Evolutionary conservation across 2,329 filamentous ascomycete genomes (phyloP).

Genomic region (Davidsoniella neocaledoniae): DNA sequence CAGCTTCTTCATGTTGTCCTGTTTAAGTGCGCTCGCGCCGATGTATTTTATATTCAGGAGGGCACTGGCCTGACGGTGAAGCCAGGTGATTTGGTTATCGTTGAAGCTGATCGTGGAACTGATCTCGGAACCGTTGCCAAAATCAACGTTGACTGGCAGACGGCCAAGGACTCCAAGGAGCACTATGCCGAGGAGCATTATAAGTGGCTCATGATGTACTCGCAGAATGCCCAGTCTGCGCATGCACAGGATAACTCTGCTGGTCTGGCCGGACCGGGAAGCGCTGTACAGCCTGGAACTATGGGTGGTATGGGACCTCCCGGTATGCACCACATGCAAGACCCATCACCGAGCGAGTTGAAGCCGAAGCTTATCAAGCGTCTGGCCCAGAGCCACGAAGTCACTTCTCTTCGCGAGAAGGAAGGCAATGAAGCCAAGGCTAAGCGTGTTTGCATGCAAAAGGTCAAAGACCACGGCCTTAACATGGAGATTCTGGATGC

Average conservation of each 20-base stretch:
- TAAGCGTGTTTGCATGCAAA: conserved; percentile 90
- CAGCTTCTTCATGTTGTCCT: conserved; percentile 75
- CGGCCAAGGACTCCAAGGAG: conserved; percentile 77
- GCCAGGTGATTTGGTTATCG: conserved; percentile 85
- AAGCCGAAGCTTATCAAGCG: conserved; percentile 96
- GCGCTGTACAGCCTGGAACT: conserved; percentile 27
- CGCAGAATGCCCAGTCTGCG: conserved; percentile 51
- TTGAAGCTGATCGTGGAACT: conserved; percentile 90
- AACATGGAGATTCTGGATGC: conserved; percentile 99
- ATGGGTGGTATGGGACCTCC: conserved; percentile 66
- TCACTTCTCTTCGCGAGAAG: conserved; percentile 78
- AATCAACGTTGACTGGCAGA: conserved; percentile 73
- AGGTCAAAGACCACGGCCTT: conserved; percentile 82
- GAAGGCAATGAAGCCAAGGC: conserved; percentile 96
- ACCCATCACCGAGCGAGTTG: conserved; percentile 55
- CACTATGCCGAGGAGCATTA: conserved; percentile 91
- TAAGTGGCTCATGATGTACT: conserved; percentile 98
- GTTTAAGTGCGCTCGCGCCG: conserved; percentile 90
- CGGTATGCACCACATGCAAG: conserved; percentile 55
- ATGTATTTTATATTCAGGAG: conserved; percentile 94
- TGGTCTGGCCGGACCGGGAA: conserved; percentile 25
- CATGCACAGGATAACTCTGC: conserved; percentile 38
- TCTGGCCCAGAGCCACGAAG: conserved; percentile 79
- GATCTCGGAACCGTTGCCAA: conserved; percentile 86
- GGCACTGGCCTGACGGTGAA: conserved; percentile 84